phyloP scores from a whole-genome alignment of 2,329 filamentous ascomycete genomes.

The Nannizziopsis barbatae region DNA sequence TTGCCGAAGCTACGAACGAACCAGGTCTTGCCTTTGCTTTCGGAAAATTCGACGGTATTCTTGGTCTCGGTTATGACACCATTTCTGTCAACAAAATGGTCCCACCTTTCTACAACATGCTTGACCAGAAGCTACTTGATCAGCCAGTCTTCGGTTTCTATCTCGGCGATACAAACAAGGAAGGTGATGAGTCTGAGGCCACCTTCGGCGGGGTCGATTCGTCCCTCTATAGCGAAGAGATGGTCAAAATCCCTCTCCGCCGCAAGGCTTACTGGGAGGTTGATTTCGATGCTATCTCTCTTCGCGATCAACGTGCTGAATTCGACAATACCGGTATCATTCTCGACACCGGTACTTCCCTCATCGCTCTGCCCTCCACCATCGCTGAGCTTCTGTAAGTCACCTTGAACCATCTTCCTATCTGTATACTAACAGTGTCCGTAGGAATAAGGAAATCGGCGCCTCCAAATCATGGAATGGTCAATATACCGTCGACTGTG shows the following conservation, averaged over 20 bases:
- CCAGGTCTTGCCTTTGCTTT: constrained; percentile 96
- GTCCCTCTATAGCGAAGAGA: constrained; percentile 69
- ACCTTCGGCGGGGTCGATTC: constrained; percentile 83
- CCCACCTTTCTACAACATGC: constrained; percentile 92
- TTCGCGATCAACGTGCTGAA: constrained; percentile 75
- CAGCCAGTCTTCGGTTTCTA: constrained; percentile 96
- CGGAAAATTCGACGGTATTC: constrained; percentile 90
- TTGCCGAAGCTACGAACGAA: constrained; percentile 91
- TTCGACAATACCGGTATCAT: constrained; percentile 93
- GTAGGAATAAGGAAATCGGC: constrained; percentile 84
- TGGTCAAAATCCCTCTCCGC: constrained; percentile 86
- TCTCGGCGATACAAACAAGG: constrained; percentile 62
- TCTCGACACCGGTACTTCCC: constrained; percentile 93
- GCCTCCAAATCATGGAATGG: constrained; percentile 97
- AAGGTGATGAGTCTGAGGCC: constrained; percentile 68
- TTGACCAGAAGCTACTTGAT: constrained; percentile 80
- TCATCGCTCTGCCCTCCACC: constrained; percentile 84
- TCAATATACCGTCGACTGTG: constrained; percentile 89
- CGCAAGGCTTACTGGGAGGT: constrained; percentile 99
- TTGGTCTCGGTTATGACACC: constrained; percentile 86
- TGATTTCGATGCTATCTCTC: constrained; percentile 80
- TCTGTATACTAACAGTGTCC: constrained; percentile 5
- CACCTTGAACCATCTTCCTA: neutral
- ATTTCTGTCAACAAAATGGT: constrained; percentile 95
- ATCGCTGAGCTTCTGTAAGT: constrained; percentile 77